phyloP scores from a whole-genome alignment of 169 alveolate species.

The Cryptosporidium andersoni region DNA sequence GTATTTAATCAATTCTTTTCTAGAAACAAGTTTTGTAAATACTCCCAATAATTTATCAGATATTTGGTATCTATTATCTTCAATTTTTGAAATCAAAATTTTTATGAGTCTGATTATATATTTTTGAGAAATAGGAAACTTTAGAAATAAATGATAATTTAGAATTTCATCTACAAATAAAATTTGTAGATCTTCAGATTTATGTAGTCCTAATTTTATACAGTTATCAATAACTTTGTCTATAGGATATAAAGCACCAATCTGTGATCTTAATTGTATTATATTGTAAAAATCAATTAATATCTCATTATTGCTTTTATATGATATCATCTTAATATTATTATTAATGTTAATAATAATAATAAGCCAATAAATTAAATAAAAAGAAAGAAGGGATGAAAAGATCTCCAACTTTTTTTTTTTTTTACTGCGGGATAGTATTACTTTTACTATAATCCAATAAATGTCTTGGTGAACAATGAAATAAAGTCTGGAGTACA shows the following conservation, averaged over 20 bases:
- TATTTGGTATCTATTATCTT: constrained; percentile 1
- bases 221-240: constrained; percentile 10
- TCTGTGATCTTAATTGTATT: neutral
- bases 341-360: too few species aligned
- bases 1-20: neutral
- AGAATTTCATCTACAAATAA: constrained; percentile 14
- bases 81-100: constrained; percentile 8
- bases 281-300: neutral
- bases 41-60: constrained; percentile 7
- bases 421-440: constrained; percentile 2
- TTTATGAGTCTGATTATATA: neutral
- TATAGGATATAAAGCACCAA: constrained; percentile 17
- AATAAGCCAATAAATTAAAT: too few species aligned
- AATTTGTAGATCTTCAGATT: neutral
- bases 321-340: too few species aligned
- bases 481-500: constrained; percentile 77
- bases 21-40: neutral
- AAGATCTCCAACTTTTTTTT: neutral
- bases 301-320: neutral
- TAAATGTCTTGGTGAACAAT: constrained; percentile 78
- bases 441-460: constrained; percentile 24
- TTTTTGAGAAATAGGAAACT: constrained; percentile 21
- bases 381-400: too few species aligned
- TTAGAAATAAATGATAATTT: constrained; percentile 6
- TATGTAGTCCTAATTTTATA: neutral